Conservation (phyloP, 805 yeast genomes). For the Torulaspora quercuum region DNA sequence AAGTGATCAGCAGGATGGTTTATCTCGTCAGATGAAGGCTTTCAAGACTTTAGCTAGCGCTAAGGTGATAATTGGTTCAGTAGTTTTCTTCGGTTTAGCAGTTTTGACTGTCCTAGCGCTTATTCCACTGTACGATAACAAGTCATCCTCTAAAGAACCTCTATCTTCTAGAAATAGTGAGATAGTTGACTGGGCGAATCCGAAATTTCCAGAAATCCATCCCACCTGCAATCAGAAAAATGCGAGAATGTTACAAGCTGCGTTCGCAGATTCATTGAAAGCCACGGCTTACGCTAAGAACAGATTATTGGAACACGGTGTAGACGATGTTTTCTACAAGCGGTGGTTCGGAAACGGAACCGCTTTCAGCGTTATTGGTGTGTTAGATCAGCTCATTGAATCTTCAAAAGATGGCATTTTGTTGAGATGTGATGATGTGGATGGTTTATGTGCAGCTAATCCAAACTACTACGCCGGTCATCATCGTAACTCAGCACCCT, state of each 20-base stretch:
- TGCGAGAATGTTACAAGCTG: constrained; percentile 19
- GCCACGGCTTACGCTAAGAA: constrained; percentile 38
- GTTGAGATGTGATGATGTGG: constrained; percentile 42
- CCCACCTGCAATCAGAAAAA: constrained; percentile 19
- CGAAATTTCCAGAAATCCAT: constrained; percentile 15
- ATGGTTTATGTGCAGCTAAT: constrained; percentile 36
- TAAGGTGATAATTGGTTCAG: too few relatives aligned
- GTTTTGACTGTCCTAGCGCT: too few relatives aligned
- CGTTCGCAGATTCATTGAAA: constrained; percentile 35
- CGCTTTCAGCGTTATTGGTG: constrained; percentile 39
- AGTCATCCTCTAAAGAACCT: too few relatives aligned
- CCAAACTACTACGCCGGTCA: constrained; percentile 41
- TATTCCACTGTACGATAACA: too few relatives aligned
- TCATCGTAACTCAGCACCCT: constrained; percentile 37
- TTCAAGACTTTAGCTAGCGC: too few relatives aligned
- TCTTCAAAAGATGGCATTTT: constrained; percentile 36
- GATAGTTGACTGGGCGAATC: constrained; percentile 15
- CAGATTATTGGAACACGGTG: constrained; percentile 37
- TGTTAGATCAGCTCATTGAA: constrained; percentile 35
- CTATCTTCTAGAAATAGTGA: too few relatives aligned
- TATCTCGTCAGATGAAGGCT: too few relatives aligned
- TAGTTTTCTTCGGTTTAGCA: too few relatives aligned
- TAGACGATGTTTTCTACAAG: constrained; percentile 33
- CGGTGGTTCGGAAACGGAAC: constrained; percentile 42
- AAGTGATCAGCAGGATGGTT: too few relatives aligned